Conservation (phyloP, 225 moss, liverwort and hornwort genomes). For the Ulota crispa region DNA sequence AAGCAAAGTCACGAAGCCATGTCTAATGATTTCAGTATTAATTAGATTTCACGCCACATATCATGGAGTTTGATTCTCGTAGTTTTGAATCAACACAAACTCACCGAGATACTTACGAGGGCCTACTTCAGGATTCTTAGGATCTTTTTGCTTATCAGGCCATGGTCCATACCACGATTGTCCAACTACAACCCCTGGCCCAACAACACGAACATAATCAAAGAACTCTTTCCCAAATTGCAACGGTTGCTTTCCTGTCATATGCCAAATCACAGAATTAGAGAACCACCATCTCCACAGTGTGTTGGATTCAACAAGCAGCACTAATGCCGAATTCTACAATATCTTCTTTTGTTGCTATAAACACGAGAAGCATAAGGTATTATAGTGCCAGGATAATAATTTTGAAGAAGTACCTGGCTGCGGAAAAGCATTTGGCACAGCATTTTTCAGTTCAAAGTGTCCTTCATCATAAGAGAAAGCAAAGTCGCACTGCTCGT, state of each 20-base stretch:
- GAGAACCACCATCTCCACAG: constrained; percentile 4
- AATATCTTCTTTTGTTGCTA: not conserved
- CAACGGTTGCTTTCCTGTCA: constrained; percentile 65
- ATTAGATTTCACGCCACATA: not conserved
- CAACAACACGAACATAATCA: constrained; percentile 85
- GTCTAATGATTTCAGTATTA: not conserved
- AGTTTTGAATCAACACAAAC: constrained; percentile 62
- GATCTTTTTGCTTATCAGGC: constrained; percentile 24
- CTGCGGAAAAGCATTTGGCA: constrained; percentile 72
- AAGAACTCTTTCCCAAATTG: constrained; percentile 74
- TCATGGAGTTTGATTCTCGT: constrained; percentile 21
- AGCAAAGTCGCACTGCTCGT: constrained; percentile 78
- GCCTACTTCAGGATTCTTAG: constrained; percentile 28
- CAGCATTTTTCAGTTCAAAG: constrained; percentile 55
- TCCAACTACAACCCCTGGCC: constrained; percentile 90
- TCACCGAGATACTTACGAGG: constrained; percentile 66
- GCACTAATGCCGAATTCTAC: not conserved
- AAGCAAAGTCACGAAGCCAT: not conserved
- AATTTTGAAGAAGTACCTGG: constrained; percentile 59
- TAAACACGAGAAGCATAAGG: not conserved
- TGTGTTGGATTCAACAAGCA: not conserved
- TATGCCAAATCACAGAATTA: constrained; percentile 3
- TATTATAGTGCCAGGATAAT: not conserved
- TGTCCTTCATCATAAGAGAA: constrained; percentile 82
- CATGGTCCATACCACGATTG: constrained; percentile 67